Conservation (phyloP, 2,329 filamentous ascomycete species). For the Thielaviopsis ethacetica region DNA sequence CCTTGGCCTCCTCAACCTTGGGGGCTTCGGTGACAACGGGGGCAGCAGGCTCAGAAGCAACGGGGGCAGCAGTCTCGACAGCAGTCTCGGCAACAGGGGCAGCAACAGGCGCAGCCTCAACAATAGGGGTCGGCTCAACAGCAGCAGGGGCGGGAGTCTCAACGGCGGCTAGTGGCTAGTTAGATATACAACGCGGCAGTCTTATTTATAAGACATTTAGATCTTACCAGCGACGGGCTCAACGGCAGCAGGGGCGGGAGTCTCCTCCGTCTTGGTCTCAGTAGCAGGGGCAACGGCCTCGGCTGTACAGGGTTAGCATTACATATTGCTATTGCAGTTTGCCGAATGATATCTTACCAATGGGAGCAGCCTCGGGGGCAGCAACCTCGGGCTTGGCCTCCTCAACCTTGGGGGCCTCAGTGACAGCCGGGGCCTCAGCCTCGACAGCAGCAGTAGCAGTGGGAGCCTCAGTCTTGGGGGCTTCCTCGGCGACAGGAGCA, state of each 20-base stretch:
- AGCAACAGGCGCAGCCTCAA: background rate
- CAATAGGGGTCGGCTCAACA: background rate
- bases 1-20: constrained; percentile 13
- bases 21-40: constrained; percentile 12
- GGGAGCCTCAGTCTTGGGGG: background rate
- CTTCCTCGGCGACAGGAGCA: background rate
- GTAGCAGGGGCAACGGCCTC: constrained; percentile 14
- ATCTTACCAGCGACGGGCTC: constrained; percentile 3
- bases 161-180: background rate
- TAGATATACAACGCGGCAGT: background rate
- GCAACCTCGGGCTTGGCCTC: constrained; percentile 17
- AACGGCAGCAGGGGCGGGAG: constrained; percentile 1
- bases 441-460: background rate
- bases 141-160: background rate
- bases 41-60: background rate
- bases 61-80: constrained; percentile 15
- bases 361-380: background rate
- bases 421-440: background rate
- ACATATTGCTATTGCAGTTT: background rate
- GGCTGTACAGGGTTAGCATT: background rate
- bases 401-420: constrained; percentile 4
- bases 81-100: constrained; percentile 3
- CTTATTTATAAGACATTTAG: background rate
- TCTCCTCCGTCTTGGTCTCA: constrained; percentile 15
- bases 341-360: background rate